These are phyloP conservation scores for Aureobasidium vineae DNA, from an alignment of 2,329 filamentous ascomycete genomes.

Conservation along the genomic window DNA sequence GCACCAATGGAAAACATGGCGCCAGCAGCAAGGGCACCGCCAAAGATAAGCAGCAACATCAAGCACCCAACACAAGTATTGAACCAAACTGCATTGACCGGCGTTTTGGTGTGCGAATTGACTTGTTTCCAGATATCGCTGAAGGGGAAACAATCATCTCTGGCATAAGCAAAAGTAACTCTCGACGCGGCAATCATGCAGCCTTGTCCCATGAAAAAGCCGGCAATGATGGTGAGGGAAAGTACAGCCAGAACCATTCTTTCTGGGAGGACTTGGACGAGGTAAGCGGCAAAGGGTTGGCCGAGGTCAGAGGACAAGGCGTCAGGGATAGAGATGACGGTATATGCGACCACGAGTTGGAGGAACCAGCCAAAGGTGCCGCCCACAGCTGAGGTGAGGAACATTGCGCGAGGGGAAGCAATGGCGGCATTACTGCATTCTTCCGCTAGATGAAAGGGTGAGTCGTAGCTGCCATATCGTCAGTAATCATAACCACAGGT, in stretches of 20 bases:
- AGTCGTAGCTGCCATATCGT: constrained; percentile 56
- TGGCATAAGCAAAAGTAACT: constrained; percentile 59
- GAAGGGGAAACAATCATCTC: constrained; percentile 67
- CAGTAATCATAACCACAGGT: no score
- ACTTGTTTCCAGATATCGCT: constrained; percentile 60
- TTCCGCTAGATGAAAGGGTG: constrained; percentile 69
- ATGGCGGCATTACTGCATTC: constrained; percentile 72
- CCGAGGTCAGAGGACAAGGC: constrained; percentile 62
- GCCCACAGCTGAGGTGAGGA: constrained; percentile 65
- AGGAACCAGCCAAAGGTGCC: constrained; percentile 69
- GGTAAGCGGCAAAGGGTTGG: constrained; percentile 68
- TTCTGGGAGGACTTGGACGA: constrained; percentile 63
- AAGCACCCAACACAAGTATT: constrained; percentile 60
- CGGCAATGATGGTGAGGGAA: constrained; percentile 64
- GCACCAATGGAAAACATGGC: constrained; percentile 70
- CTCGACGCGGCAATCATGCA: constrained; percentile 62
- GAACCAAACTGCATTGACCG: constrained; percentile 69
- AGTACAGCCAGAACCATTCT: constrained; percentile 63
- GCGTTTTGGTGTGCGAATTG: constrained; percentile 61
- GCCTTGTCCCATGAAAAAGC: constrained; percentile 70
- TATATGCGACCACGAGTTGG: constrained; percentile 68
- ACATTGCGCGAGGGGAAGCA: constrained; percentile 68
- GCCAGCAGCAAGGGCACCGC: constrained; percentile 60
- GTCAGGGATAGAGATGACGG: constrained; percentile 60
- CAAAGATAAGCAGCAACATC: constrained; percentile 64